A percentile compares a stretch with the other conserved stretches of the same genome.
Conservation (phyloP, 2,329 filamentous ascomycete genomes). For the Ophiosphaerella narmari region DNA sequence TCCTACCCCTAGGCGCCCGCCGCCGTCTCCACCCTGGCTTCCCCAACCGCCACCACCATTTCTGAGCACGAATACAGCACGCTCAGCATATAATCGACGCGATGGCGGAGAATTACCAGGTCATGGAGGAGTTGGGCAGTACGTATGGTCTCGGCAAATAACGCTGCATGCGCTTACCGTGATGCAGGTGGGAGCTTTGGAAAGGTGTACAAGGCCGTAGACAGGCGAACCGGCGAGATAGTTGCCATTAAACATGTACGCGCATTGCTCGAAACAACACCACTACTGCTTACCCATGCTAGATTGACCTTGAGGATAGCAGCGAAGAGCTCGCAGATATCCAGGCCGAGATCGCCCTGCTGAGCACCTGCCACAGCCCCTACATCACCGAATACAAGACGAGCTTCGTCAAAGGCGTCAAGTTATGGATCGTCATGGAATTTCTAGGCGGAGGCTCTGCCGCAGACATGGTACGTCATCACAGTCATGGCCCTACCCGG, state of each 20-base stretch:
- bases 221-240: conserved; percentile 85
- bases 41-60: conserved; percentile 8
- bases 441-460: conserved; percentile 94
- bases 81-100: conserved; percentile 38
- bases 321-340: conserved; percentile 99
- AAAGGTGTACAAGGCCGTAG: conserved; percentile 94
- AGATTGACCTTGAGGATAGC: conserved; percentile 99
- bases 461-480: conserved; percentile 74
- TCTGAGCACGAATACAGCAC: conserved; percentile 23
- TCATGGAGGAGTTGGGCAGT: conserved; percentile 96
- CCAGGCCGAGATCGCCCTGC: conserved; percentile 92
- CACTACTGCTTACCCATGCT: conserved; percentile 11
- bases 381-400: conserved; percentile 96
- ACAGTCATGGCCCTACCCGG: background rate
- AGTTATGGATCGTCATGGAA: conserved; percentile 99
- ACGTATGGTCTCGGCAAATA: conserved; percentile 46
- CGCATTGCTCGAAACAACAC: conserved; percentile 1
- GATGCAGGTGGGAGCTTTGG: conserved; percentile 86
- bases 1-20: conserved; percentile 27
- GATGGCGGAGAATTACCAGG: conserved; percentile 87
- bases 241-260: conserved; percentile 96
- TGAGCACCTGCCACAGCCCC: conserved; percentile 92
- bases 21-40: conserved; percentile 29
- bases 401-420: conserved; percentile 93
- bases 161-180: conserved; percentile 15